Evolutionary conservation across 805 yeast genomes (phyloP).

Genomic region (Candida ulmi): DNA sequence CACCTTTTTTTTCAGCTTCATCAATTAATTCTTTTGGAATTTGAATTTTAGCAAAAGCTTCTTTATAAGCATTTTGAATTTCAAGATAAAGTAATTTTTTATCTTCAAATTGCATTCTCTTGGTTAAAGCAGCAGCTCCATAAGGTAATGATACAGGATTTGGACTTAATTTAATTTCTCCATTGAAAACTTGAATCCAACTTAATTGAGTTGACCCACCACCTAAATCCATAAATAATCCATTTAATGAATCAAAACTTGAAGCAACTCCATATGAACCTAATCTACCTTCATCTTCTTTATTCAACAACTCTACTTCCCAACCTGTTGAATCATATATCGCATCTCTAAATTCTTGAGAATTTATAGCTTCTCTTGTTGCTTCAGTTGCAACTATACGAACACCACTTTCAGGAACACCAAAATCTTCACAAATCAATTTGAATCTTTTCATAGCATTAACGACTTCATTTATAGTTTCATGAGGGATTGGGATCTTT

Average conservation of each 20-base stretch:
- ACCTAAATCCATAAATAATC: constrained; percentile 68
- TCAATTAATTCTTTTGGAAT: constrained; percentile 46
- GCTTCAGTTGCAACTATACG: constrained; percentile 73
- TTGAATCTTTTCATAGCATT: constrained; percentile 63
- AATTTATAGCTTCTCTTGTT: constrained; percentile 62
- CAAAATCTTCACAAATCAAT: constrained; percentile 67
- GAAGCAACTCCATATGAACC: constrained; percentile 75
- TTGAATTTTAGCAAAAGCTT: constrained; percentile 44
- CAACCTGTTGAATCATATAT: constrained; percentile 58
- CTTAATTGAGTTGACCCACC: constrained; percentile 67
- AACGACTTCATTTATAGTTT: constrained; percentile 53
- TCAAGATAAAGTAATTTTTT: constrained; percentile 45
- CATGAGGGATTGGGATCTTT: constrained; percentile 50
- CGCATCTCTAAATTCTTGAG: constrained; percentile 50
- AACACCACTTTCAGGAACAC: constrained; percentile 56
- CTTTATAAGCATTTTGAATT: constrained; percentile 43
- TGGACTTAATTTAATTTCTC: constrained; percentile 47
- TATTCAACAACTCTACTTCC: constrained; percentile 54
- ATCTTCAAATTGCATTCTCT: constrained; percentile 47
- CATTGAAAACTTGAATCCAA: constrained; percentile 57
- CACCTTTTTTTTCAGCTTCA: constrained; percentile 50
- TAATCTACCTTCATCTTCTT: constrained; percentile 59
- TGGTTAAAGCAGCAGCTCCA: constrained; percentile 66
- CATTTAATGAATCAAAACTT: constrained; percentile 59
- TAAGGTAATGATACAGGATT: constrained; percentile 63